phyloP scores from a whole-genome alignment of 129 eudicot genomes.

The sunflower (Helianthus annuus) region DNA sequence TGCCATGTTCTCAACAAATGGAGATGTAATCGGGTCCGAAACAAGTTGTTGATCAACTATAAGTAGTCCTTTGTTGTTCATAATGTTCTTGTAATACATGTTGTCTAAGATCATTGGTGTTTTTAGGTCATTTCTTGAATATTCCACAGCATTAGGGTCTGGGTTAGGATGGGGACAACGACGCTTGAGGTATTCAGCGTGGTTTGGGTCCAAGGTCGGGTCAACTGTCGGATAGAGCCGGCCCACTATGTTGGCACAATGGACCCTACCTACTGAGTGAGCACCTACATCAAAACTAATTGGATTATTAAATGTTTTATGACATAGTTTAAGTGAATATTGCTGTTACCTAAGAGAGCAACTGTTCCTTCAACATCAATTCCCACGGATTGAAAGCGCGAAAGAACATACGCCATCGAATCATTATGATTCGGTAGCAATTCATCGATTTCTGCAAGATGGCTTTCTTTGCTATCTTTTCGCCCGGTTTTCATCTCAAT shows the following conservation, averaged over 20 bases:
- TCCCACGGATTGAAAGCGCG: constrained; percentile 66
- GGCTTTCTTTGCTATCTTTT: constrained; percentile 61
- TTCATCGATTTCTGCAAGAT: constrained; percentile 49
- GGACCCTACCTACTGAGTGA: constrained; percentile 87
- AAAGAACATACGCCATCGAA: constrained; percentile 48
- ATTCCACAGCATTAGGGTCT: constrained; percentile 61
- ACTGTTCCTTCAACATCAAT: constrained; percentile 84
- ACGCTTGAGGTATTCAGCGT: constrained; percentile 64
- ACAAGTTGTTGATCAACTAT: constrained; percentile 60
- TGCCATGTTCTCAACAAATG: constrained; percentile 74
- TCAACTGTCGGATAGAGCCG: constrained; percentile 81
- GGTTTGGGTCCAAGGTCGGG: constrained; percentile 60
- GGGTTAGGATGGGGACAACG: constrained; percentile 78
- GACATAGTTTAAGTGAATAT: neutral
- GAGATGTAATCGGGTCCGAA: constrained; percentile 57
- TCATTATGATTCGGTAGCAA: constrained; percentile 75
- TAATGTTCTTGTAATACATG: constrained; percentile 75
- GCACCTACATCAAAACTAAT: constrained; percentile 51
- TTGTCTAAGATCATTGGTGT: constrained; percentile 85
- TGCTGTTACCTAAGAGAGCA: constrained; percentile 62
- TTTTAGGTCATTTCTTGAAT: constrained; percentile 61
- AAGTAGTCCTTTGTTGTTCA: constrained; percentile 63
- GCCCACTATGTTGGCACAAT: constrained; percentile 65
- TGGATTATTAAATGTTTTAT: neutral
- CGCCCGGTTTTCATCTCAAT: constrained; percentile 86